Evolutionary conservation across 169 alveolate species (phyloP).

Genomic region (Cryptosporidium xiaoi): DNA sequence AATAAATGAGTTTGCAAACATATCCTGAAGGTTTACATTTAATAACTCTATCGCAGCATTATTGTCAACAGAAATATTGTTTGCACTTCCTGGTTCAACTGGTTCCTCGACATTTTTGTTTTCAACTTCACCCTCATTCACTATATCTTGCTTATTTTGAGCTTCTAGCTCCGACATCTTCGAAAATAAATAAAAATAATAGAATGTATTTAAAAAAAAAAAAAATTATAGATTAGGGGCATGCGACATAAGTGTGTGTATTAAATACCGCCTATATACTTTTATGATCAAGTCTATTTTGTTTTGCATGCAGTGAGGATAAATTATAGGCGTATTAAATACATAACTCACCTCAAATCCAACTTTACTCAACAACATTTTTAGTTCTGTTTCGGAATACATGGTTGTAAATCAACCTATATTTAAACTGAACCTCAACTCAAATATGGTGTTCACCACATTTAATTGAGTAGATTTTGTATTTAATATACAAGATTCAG

Average conservation of each 20-base stretch:
- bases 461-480: too few species aligned
- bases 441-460: too few species aligned
- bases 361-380: too few species aligned
- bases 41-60: conserved; percentile 71
- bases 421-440: too few species aligned
- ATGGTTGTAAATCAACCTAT: too few species aligned
- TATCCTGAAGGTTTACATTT: conserved; percentile 72
- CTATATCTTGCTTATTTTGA: conserved; percentile 6
- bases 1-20: conserved; percentile 70
- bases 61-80: conserved; percentile 70
- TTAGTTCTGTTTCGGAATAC: too few species aligned
- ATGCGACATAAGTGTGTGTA: conserved; percentile 73
- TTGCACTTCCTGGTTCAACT: conserved; percentile 1
- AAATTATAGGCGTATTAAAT: too few species aligned
- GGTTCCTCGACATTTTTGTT: neutral
- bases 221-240: conserved; percentile 32
- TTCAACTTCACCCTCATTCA: neutral
- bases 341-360: too few species aligned
- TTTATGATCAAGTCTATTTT: conserved; percentile 34
- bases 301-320: too few species aligned
- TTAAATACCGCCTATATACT: conserved; percentile 18
- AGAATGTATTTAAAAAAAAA: neutral
- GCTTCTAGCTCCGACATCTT: conserved; percentile 38
- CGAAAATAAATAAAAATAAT: too few species aligned
- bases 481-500: too few species aligned